Conservation (phyloP, 176 grass and related monocot genomes). For the Oryza glumipatula region DNA sequence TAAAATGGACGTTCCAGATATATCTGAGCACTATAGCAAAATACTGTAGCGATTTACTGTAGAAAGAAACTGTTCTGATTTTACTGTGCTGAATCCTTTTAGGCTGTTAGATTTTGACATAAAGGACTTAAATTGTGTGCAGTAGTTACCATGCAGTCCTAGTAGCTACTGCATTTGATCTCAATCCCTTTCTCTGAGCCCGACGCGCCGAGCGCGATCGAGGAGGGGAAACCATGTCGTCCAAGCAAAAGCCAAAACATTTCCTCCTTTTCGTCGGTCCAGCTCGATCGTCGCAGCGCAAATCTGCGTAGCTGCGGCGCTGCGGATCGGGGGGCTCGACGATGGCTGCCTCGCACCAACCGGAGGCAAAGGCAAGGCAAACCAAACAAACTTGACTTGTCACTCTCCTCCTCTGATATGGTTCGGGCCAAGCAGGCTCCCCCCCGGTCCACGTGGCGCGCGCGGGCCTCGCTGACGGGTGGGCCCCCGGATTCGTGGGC, state of each 20-base stretch:
- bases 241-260: background rate
- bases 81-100: too few relatives aligned
- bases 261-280: constrained; percentile 9
- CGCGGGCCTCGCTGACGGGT: background rate
- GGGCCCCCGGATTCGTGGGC: background rate
- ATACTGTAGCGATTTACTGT: too few relatives aligned
- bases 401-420: too few relatives aligned
- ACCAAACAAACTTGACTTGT: background rate
- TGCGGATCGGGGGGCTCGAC: constrained; percentile 15
- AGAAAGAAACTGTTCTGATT: too few relatives aligned
- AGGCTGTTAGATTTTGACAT: too few relatives aligned
- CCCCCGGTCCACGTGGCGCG: background rate
- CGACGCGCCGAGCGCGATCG: background rate
- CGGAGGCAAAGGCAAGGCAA: background rate
- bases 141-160: too few relatives aligned
- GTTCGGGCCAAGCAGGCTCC: background rate
- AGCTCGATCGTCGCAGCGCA: too few relatives aligned
- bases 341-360: constrained; percentile 46
- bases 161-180: too few relatives aligned
- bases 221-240: background rate
- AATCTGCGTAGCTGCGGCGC: background rate
- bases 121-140: too few relatives aligned
- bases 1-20: too few relatives aligned
- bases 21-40: too few relatives aligned
- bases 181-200: constrained; percentile 3